Evolutionary conservation across 2,329 filamentous ascomycete species (phyloP).

Genomic region (Alternaria angustiovoidea): DNA sequence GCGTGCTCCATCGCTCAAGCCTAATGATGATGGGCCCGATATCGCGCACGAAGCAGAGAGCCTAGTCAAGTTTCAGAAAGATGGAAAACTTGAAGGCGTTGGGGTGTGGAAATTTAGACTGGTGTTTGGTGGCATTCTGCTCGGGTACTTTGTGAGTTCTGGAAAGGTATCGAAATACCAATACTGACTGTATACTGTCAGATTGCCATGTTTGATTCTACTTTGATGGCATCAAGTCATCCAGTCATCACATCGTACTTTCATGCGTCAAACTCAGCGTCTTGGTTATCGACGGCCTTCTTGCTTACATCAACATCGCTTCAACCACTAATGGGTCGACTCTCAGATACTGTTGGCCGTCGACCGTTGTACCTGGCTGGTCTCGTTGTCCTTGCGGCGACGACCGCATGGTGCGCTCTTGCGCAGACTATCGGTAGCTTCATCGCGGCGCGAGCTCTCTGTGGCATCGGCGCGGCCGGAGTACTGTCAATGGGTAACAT

Average conservation of each 20-base stretch:
- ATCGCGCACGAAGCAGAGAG: constrained; percentile 30
- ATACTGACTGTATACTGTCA: constrained; percentile 51
- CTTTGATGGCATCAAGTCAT: constrained; percentile 82
- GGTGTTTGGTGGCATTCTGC: constrained; percentile 49
- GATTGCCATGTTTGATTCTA: constrained; percentile 71
- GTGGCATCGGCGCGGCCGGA: constrained; percentile 77
- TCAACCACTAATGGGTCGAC: constrained; percentile 75
- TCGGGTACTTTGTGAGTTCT: constrained; percentile 50
- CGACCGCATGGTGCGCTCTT: constrained; percentile 74
- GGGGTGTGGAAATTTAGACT: constrained; percentile 46
- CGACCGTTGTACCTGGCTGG: constrained; percentile 71
- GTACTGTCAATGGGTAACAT: constrained; percentile 73
- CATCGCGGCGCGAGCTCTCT: constrained; percentile 73
- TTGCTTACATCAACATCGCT: constrained; percentile 79
- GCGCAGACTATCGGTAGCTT: constrained; percentile 74
- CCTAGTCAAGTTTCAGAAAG: constrained; percentile 36
- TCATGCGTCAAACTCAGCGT: constrained; percentile 77
- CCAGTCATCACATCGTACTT: constrained; percentile 85
- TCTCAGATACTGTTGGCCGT: constrained; percentile 77
- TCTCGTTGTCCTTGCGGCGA: constrained; percentile 68
- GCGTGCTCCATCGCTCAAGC: constrained; percentile 35
- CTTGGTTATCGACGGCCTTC: constrained; percentile 83
- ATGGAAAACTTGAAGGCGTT: constrained; percentile 45
- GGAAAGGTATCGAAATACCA: background rate
- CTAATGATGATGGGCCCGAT: constrained; percentile 31